Conservation (phyloP, 345 rosid genomes). For the Euphorbia tirucalli region DNA sequence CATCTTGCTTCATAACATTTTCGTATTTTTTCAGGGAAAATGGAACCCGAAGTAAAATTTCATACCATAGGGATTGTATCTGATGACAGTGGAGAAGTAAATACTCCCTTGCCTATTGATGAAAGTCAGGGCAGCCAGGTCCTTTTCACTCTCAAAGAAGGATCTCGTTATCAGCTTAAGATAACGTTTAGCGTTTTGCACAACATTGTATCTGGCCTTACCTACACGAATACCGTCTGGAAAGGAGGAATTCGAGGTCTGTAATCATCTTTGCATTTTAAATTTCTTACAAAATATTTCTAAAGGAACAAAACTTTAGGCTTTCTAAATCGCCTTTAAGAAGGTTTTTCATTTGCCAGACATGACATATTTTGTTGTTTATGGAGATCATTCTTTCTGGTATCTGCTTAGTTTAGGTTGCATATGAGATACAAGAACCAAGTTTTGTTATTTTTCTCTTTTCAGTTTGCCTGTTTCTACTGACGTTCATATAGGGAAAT, state of each 20-base stretch:
- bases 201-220: conserved; percentile 55
- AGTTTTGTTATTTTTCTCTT: background rate
- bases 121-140: conserved; percentile 24
- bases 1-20: background rate
- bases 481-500: background rate
- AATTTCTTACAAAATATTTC: background rate
- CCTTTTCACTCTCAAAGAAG: conserved; percentile 45
- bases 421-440: background rate
- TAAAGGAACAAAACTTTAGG: background rate
- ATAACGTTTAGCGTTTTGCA: conserved; percentile 47
- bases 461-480: background rate
- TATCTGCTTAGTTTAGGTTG: background rate
- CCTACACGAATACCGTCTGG: conserved; percentile 49
- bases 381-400: background rate
- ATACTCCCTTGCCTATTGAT: conserved; percentile 39
- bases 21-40: conserved; percentile 36
- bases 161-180: conserved; percentile 48
- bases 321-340: background rate
- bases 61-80: conserved; percentile 50
- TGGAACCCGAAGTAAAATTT: conserved; percentile 56
- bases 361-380: background rate
- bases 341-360: background rate
- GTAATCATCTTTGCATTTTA: conserved; percentile 6
- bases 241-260: conserved; percentile 49
- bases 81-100: conserved; percentile 42